Evolutionary conservation across 148 eudicot species (phyloP).

Genomic region (Euryodendron excelsum): DNA sequence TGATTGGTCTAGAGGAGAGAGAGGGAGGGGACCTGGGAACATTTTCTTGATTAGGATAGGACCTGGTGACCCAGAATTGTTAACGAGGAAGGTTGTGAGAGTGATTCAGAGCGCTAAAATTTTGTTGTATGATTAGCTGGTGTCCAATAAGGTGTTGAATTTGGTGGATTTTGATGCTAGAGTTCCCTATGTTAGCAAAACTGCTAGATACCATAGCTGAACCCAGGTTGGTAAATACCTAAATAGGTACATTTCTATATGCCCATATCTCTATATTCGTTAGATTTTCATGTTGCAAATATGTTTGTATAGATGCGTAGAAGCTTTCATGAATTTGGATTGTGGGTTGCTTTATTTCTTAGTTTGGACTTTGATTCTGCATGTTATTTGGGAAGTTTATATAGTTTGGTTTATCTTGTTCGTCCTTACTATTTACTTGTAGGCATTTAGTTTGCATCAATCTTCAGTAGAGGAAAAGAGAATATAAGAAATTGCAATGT

Average conservation of each 20-base stretch:
- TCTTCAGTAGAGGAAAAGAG: background rate
- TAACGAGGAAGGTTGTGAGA: conserved; percentile 67
- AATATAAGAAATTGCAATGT: background rate
- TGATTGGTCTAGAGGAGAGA: conserved; percentile 9
- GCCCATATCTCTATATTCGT: background rate
- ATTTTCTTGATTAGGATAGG: conserved; percentile 92
- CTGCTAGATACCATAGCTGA: conserved; percentile 92
- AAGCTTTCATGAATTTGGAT: background rate
- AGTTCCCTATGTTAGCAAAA: conserved; percentile 82
- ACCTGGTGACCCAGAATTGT: conserved; percentile 80
- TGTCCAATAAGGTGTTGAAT: conserved; percentile 70
- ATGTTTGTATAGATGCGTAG: background rate
- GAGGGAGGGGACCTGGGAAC: conserved; percentile 40
- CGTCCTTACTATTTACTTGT: background rate
- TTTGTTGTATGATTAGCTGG: conserved; percentile 80
- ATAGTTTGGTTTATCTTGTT: background rate
- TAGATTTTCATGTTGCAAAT: background rate
- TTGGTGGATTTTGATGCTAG: conserved; percentile 62
- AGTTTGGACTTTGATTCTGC: background rate
- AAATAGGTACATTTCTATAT: background rate
- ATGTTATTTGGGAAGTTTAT: background rate
- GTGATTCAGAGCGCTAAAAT: conserved; percentile 75
- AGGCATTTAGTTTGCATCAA: background rate
- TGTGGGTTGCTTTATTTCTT: background rate
- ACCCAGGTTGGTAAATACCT: conserved; percentile 48